Evolutionary conservation across 2,329 filamentous ascomycete species (phyloP).

Genomic region (Penicillium sp.): DNA sequence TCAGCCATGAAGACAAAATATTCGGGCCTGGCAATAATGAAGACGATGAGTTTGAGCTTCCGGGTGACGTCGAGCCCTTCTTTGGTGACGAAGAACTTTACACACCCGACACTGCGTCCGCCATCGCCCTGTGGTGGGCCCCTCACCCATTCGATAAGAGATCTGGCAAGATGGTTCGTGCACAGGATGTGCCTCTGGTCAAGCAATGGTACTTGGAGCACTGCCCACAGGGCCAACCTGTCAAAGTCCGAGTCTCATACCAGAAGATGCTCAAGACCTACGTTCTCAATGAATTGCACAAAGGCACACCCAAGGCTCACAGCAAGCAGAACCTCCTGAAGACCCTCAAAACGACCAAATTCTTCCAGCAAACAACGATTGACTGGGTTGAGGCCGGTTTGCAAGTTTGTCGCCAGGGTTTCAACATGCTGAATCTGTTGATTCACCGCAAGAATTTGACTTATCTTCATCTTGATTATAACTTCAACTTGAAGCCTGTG

Average conservation of each 20-base stretch:
- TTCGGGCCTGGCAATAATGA: slow-evolving; percentile 80
- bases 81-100: slow-evolving; percentile 84
- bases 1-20: slow-evolving; percentile 90
- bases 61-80: slow-evolving; percentile 78
- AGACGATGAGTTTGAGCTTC: slow-evolving; percentile 82
- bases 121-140: slow-evolving; percentile 96
- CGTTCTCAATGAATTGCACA: slow-evolving; percentile 94
- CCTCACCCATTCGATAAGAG: slow-evolving; percentile 93
- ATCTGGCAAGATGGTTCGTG: slow-evolving; percentile 92
- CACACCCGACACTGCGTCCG: slow-evolving; percentile 82
- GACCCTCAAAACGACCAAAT: slow-evolving; percentile 93
- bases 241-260: slow-evolving; percentile 97
- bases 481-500: slow-evolving; percentile 98
- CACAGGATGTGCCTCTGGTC: slow-evolving; percentile 92
- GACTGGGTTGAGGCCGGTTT: slow-evolving; percentile 99
- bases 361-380: slow-evolving; percentile 98
- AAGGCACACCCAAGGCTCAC: slow-evolving; percentile 90
- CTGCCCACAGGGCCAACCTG: slow-evolving; percentile 82
- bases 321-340: slow-evolving; percentile 90
- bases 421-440: slow-evolving; percentile 97
- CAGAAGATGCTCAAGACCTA: slow-evolving; percentile 96
- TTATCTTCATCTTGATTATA: slow-evolving; percentile 97
- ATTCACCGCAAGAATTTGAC: slow-evolving; percentile 99
- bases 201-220: slow-evolving; percentile 99
- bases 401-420: slow-evolving; percentile 95